phyloP scores from a whole-genome alignment of 768 basidiomycete species.

The Calocera cornea region DNA sequence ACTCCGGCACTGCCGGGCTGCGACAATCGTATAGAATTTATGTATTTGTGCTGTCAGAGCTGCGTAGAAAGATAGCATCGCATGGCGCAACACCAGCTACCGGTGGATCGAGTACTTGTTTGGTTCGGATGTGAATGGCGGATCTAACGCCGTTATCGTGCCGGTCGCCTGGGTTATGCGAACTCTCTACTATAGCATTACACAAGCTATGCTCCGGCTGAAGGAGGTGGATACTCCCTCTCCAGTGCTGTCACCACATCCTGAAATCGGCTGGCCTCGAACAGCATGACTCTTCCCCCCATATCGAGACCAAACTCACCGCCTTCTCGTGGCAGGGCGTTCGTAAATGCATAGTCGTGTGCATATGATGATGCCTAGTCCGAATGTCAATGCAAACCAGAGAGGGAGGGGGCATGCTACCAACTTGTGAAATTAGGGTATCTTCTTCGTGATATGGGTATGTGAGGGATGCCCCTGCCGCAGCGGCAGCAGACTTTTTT shows the following conservation, averaged over 20 bases:
- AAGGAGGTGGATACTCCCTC: background rate
- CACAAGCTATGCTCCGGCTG: background rate
- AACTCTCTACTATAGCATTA: background rate
- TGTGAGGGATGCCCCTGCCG: slow-evolving; percentile 15
- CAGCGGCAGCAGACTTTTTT: slow-evolving; percentile 37
- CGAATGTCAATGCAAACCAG: background rate
- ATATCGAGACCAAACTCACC: slow-evolving; percentile 64
- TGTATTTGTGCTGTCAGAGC: no score
- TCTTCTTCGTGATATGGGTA: slow-evolving; percentile 84
- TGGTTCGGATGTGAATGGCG: no score
- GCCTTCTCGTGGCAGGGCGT: slow-evolving; percentile 39
- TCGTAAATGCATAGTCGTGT: slow-evolving; percentile 42
- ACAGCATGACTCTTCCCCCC: slow-evolving; percentile 47
- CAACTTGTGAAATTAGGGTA: slow-evolving; percentile 51
- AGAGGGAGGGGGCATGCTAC: slow-evolving; percentile 13
- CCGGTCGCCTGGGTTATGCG: background rate
- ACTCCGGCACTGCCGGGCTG: no score
- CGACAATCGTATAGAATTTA: no score
- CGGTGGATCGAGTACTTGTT: no score
- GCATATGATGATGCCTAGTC: slow-evolving; percentile 38
- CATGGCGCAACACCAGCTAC: no score
- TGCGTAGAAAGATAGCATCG: no score
- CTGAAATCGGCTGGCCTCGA: slow-evolving; percentile 34
- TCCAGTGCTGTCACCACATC: slow-evolving; percentile 26
- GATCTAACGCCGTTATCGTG: no score